Evolutionary conservation across 2,329 filamentous ascomycete species (phyloP).

Genomic region (Trichoderma oligosporum): DNA sequence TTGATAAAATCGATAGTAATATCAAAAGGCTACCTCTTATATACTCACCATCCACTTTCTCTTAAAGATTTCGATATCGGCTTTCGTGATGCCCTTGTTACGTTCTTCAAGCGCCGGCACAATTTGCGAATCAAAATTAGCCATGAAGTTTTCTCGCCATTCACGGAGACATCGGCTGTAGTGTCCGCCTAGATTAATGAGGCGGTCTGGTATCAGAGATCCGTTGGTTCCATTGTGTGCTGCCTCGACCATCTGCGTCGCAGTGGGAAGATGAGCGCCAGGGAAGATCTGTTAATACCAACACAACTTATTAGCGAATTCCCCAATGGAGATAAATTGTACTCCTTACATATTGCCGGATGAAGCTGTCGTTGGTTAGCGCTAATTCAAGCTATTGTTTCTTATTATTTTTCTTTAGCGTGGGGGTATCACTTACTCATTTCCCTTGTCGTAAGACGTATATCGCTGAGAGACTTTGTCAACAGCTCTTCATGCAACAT

Average conservation of each 20-base stretch:
- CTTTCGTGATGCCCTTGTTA: neutral
- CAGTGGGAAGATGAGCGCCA: constrained; percentile 64
- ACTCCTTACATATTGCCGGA: constrained; percentile 3
- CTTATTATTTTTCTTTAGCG: neutral
- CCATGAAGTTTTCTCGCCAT: constrained; percentile 62
- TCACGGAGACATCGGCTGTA: constrained; percentile 66
- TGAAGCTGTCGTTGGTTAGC: neutral
- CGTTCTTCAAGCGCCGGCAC: neutral
- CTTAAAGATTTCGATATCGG: neutral
- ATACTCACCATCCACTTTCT: constrained; percentile 1
- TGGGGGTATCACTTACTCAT: constrained; percentile 48
- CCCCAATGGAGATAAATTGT: neutral
- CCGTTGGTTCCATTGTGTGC: constrained; percentile 59
- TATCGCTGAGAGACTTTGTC: neutral
- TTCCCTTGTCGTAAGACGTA: constrained; percentile 37
- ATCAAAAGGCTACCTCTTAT: neutral
- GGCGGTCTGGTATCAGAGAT: constrained; percentile 60
- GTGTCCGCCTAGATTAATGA: constrained; percentile 72
- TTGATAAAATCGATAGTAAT: no score
- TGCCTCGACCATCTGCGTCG: constrained; percentile 53
- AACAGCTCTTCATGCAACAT: no score
- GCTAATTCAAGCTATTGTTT: no score
- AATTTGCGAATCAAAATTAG: neutral
- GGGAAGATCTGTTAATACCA: constrained; percentile 53
- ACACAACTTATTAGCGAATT: neutral